Percentiles rank a stretch among this genome's conserved stretches.
Conservation (phyloP, 176 grass and related monocot genomes). For the Elaeis guineensis region DNA sequence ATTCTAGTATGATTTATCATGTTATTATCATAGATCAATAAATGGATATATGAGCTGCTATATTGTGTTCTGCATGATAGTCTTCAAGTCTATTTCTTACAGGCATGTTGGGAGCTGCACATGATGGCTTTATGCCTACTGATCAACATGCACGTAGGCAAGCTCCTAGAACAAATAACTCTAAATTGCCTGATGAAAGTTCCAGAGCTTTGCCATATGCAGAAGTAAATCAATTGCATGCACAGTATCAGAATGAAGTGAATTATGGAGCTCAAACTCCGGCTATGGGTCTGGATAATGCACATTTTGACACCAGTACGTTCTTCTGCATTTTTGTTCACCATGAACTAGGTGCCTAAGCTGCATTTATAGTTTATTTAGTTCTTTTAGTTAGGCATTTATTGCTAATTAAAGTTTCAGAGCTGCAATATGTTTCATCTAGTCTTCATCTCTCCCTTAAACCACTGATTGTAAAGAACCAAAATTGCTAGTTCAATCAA, state of each 20-base stretch:
- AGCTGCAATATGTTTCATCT: no score
- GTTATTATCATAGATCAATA: conserved; percentile 1
- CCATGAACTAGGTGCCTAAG: no score
- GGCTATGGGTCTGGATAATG: conserved; percentile 11
- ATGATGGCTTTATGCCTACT: conserved; percentile 27
- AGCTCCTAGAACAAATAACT: conserved; percentile 28
- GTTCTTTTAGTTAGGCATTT: no score
- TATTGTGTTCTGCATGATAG: no score
- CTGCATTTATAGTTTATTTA: no score
- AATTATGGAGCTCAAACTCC: conserved; percentile 14
- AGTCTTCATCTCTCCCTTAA: no score
- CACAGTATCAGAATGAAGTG: conserved; percentile 15
- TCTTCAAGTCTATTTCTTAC: conserved; percentile 10
- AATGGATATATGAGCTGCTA: no score
- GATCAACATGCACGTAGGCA: conserved; percentile 19
- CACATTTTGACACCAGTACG: conserved; percentile 7
- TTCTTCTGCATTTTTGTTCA: no score
- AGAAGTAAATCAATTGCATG: conserved; percentile 29
- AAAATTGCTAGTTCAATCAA: no score
- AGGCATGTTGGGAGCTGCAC: conserved; percentile 11
- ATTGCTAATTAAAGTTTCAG: no score
- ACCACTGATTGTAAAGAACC: no score
- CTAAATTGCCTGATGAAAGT: conserved; percentile 26
- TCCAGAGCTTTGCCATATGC: conserved; percentile 15
- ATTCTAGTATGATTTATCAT: neutral